Evolutionary conservation across 768 basidiomycete genomes (phyloP), one percentile per base, ranked within the genome.

Genomic region (Scleroderma bovista): DNA sequence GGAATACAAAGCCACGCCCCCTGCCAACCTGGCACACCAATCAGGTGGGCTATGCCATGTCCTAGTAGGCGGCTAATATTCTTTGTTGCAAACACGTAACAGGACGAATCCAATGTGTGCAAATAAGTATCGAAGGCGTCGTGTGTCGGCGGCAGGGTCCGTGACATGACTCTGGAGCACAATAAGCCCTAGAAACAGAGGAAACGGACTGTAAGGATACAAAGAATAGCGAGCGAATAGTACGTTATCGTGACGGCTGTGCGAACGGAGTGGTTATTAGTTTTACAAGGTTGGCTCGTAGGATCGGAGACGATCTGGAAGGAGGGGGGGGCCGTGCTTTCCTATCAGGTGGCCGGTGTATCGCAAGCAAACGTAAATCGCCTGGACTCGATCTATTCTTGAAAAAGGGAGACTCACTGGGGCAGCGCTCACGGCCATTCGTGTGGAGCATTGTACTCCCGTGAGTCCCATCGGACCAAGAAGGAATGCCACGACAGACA

Each of bases 141-240:
- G 4, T 9, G 9, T 29, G 26, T 4, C 26, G 9, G 26, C 9
- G 26, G 26, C 26, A 29, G 26, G 26, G 26, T 29, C n/a, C n/a
- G 26, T 29, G 26, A 9, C 26, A 9, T 29, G 26, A 29, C 5
- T 29, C 9, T 29, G 5, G 26, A 29, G 26, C 9, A 29, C 26
- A 9, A 29, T 29, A 9, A 29, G 9, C 4, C 9, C 48, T 48
- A 54, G 5, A 55, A 50, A 52, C 60, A 59, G 47, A 62, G 56
- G 16, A 63, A 8, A 37, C 55, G 48, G n/a, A 58, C 36, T 13
- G 46, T 43, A 20, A 58, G 49, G 20, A 52, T 48, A 58, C 58
- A 60, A 34, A 51, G 45, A 17, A 47, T 52, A 8, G 58, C 19
- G 22, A 48, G 37, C 20, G 54, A 44, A 29, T 52, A 55, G 43